A percentile compares a stretch with the other conserved stretches of the same genome.
phyloP scores from a whole-genome alignment of 1,284 basidiomycete genomes.

The Fomitopsis pinicola region DNA sequence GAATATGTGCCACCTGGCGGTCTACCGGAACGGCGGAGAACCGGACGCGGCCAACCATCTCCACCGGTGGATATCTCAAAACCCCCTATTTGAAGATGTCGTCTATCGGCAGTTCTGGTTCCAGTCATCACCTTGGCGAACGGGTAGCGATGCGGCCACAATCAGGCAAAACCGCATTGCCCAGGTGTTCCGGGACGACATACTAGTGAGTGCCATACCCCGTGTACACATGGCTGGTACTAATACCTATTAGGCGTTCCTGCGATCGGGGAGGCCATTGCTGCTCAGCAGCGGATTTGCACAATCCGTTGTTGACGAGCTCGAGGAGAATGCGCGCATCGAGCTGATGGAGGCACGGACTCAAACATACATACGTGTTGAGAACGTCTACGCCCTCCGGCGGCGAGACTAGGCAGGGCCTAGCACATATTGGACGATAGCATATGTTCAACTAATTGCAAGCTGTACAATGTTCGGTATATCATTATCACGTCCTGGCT shows the following conservation, averaged over 20 bases:
- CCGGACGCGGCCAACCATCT: constrained; percentile 56
- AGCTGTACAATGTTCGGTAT: constrained; percentile 3
- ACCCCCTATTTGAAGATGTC: constrained; percentile 52
- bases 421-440: background rate
- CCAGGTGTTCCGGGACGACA: constrained; percentile 38
- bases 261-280: constrained; percentile 61
- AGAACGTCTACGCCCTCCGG: constrained; percentile 58
- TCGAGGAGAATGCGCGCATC: constrained; percentile 43
- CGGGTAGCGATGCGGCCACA: constrained; percentile 24
- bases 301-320: constrained; percentile 43
- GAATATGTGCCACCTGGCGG: constrained; percentile 45
- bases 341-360: constrained; percentile 49
- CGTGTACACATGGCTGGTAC: background rate
- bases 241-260: constrained; percentile 44
- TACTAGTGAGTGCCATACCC: constrained; percentile 28
- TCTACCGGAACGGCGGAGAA: constrained; percentile 52
- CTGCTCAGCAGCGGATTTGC: constrained; percentile 59
- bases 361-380: constrained; percentile 48
- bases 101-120: constrained; percentile 55
- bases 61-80: constrained; percentile 44
- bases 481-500: constrained; percentile 4
- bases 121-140: constrained; percentile 47
- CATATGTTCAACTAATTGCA: background rate
- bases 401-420: constrained; percentile 19
- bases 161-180: constrained; percentile 28